Base-by-base conservation (phyloP, 1,284 basidiomycete species). In the Apiotrichum veenhuisii region DNA sequence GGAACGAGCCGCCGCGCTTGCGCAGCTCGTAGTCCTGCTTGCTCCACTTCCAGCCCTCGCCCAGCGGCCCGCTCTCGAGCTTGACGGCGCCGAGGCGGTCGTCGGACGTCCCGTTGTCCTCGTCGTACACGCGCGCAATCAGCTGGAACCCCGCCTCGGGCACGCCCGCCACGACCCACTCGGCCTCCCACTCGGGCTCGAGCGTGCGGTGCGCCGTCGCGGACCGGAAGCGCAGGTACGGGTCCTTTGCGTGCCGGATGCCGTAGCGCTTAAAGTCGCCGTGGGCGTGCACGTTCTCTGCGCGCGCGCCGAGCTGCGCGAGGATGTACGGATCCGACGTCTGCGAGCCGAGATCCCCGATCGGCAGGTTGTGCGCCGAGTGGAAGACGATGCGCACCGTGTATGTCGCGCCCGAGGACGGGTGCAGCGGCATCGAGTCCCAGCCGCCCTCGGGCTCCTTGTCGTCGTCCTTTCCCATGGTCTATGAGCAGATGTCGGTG, bases 111-210 rank as follows among this genome's bases (percentile, higher is more conserved):
- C 73, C 73, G 2, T 71, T 68, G 64, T 82, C 80, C 58, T 81
- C 80, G 63, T 82, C 80, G 55, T 71, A 70, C 23, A 82, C 65
- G 22, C 65, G 61, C 27, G 77, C 62, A 4, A 68, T 69, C 25
- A 82, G 65, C 10, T 58, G 61, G 51, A 79, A 75, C 0, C 80
- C 80, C 1, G 69, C 65, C 5, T 61, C 62, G 1, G 81, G 80
- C 1, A 81, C 67, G 5, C 80, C 80, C 0, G 75, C 75, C 12
- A 82, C 72, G 22, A 79, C 64, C 81, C 81, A 82, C 23, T 64
- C 60, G 3, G 70, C 65, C 26, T 80, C 69, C 77, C 77, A 82
- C 11, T 58, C 58, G 1, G 81, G 80, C 56, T 80, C 70, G 25
- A 75, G 66, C 9, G 72, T 75, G 11, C 64, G 59, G 33, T 75